Base-by-base conservation (phyloP, 306 rosid species). In the Quercus mongolica region DNA sequence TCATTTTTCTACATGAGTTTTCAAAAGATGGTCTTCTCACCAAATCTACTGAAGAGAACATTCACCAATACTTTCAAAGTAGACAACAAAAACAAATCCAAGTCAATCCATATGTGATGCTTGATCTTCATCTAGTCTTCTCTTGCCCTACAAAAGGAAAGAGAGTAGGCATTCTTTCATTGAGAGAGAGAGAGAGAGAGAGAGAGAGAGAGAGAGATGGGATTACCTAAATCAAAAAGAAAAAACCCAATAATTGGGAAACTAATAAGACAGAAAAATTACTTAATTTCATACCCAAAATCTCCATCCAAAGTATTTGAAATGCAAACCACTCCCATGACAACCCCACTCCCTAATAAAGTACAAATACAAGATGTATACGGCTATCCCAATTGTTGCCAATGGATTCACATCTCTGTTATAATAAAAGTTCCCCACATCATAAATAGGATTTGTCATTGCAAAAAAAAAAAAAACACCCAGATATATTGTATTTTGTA, bases 111-210 rank as follows among this genome's bases (percentile, higher is more conserved):
- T 76, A 85, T 86, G 79, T 82, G 94, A 83, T 84, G 85, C 91
- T 83, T 56, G 86, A 79, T 88, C 96, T 86, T 92, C 97, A 92
- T 89, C 96, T 92, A 91, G 91, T 89, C 90, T 91, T 87, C 88
- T 93, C 96, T 91, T 89, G 88, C 88, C 92, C 96, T 91, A 89
- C 90, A 88, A 87, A 89, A 83, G 70, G 81, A 87, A 88, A 89
- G 87, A 71, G 78, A 83, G 78, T 85, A 77, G 77, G 83, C 83
- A 88, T 86, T 88, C 88, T 88, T 87, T 92, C 82, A 86, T 81
- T 83, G 88, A 88, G 85, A 91, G 77, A 78, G 84, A 80, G 84
- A 80, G 81, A 81, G 6, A 77, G 85, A 91, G 77, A 78, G 84
- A 80, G 84, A 80, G 81, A 81, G 6, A 77, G 81, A 81, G 74